These are phyloP conservation scores for Debaryomycetaceae sp. DNA, from an alignment of 1,139 yeast species.

Conservation along the genomic window DNA sequence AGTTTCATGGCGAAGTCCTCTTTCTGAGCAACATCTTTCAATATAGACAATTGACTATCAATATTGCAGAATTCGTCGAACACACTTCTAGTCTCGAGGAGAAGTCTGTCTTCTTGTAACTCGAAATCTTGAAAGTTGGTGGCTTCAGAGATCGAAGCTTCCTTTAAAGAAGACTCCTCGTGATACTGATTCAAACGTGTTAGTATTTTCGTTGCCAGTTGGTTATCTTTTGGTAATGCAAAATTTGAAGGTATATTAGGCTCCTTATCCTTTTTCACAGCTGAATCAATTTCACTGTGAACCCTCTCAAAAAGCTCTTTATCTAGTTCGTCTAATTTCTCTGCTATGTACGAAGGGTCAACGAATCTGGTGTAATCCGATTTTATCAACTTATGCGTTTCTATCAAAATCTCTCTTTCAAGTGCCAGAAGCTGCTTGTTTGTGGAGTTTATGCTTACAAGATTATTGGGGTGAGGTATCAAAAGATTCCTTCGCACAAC, in stretches of 20 bases:
- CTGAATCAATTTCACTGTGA: conserved; percentile 25
- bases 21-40: conserved; percentile 11
- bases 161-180: conserved; percentile 7
- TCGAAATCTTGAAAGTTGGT: conserved; percentile 5
- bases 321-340: conserved; percentile 38
- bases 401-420: conserved; percentile 28
- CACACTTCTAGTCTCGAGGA: conserved; percentile 19
- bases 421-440: conserved; percentile 7
- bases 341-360: conserved; percentile 17
- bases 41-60: conserved; percentile 20
- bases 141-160: conserved; percentile 4
- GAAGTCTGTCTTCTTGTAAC: conserved; percentile 22
- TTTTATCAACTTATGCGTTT: conserved; percentile 35
- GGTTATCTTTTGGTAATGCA: conserved; percentile 11
- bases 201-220: conserved; percentile 11
- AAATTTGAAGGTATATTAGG: conserved; percentile 1
- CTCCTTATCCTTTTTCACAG: conserved; percentile 6
- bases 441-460: conserved; percentile 7
- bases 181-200: conserved; percentile 13
- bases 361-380: conserved; percentile 45
- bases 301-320: conserved; percentile 28
- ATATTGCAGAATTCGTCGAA: conserved; percentile 20
- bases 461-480: conserved; percentile 37
- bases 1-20: conserved; percentile 29
- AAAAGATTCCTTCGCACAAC: conserved; percentile 49